Evolutionary conservation across 257 asterid species (phyloP), one percentile per base, ranked within the genome.

Genomic region (Capsicum rhomboideum): DNA sequence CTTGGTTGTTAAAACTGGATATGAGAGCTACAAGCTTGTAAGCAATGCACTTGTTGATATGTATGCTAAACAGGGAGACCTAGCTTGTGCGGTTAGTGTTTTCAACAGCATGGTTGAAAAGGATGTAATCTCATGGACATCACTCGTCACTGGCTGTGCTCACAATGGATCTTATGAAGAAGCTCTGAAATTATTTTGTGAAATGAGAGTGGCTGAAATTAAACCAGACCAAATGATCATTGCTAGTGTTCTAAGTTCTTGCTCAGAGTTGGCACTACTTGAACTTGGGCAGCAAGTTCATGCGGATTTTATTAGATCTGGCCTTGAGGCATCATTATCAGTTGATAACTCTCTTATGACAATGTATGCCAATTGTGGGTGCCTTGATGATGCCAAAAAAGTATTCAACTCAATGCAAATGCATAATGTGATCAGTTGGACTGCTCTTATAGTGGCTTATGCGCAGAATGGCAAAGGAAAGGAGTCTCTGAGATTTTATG

Each of bases 41-140:
- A 71, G 81, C 85, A 96, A 96, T 85, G 94, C 97, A 49, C 94
- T 96, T 44, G 89, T 94, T n/a, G 96, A 96, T 84, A 94, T 93
- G 99, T 93, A 93, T 80, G 96, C 99, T 64, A 94, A 96, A 74
- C 92, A 86, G 78, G 90, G 90, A 14, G 80, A 87, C 82, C 64
- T 91, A 63, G 84, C 53, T 85, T 84, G 61, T 61, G 96, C 99
- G 1, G 66, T 79, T 64, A 84, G 42, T 85, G 78, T 89, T 83
- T 92, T 96, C 40, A 84, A 90, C 80, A 71, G 46, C n/a, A 85
- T 90, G 72, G 78, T 49, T 66, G 94, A 90, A 17, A 94, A 87
- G 87, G 97, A 96, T 87, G 94, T 94, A 16, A 87, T 94, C 86
- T 92, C 98, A 11, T 96, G 99, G 99, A 96, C 98, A 26, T 93